phyloP scores from a whole-genome alignment of 768 basidiomycete genomes.

The Clathrus columnatus region DNA sequence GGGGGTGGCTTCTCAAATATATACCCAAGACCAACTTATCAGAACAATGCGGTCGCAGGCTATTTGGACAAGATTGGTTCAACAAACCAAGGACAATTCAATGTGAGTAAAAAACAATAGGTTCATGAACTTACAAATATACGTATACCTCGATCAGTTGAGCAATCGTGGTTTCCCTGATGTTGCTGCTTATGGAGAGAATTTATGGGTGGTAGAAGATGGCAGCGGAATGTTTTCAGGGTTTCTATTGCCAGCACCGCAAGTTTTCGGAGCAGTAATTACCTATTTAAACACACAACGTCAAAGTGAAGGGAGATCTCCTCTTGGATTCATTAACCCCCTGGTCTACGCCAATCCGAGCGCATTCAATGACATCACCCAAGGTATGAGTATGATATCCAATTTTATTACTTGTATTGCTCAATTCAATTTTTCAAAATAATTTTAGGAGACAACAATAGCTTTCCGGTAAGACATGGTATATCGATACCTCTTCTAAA shows the following conservation, averaged over 20 bases:
- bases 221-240: constrained; percentile 4
- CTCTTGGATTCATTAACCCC: constrained; percentile 30
- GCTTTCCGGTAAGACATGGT: constrained; percentile 23
- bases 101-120: not conserved
- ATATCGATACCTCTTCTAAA: too few species aligned
- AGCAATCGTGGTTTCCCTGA: constrained; percentile 41
- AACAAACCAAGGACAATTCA: constrained; percentile 24
- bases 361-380: constrained; percentile 39
- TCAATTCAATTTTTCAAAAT: too few species aligned
- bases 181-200: constrained; percentile 29
- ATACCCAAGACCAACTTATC: constrained; percentile 8
- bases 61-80: constrained; percentile 28
- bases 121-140: too few species aligned
- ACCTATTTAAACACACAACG: constrained; percentile 27
- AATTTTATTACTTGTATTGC: constrained; percentile 63
- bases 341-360: constrained; percentile 22
- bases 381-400: constrained; percentile 54
- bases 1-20: constrained; percentile 15
- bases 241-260: constrained; percentile 27
- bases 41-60: constrained; percentile 24
- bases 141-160: not conserved
- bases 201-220: constrained; percentile 10
- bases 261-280: constrained; percentile 27
- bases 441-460: too few species aligned
- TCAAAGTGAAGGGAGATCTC: constrained; percentile 18